Evolutionary conservation across 1,139 yeast genomes (phyloP).

Genomic region (Yamadazyma taylorii): DNA sequence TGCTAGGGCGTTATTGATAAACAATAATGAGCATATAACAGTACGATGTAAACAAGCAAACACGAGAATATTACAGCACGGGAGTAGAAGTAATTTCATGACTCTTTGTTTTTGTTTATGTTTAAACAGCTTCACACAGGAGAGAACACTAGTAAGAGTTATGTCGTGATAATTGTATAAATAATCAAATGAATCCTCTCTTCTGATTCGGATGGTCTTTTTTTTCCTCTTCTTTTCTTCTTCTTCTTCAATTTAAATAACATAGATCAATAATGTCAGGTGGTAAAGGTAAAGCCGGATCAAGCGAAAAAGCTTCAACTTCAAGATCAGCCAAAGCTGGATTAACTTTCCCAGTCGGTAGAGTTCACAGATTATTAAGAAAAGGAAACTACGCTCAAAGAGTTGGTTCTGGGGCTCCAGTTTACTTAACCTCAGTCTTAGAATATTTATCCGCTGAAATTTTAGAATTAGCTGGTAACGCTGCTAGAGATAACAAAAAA

Average conservation of each 20-base stretch:
- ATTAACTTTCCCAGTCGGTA: slow-evolving; percentile 56
- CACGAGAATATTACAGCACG: too few species aligned
- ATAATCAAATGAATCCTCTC: slow-evolving; percentile 2
- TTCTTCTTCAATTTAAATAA: slow-evolving; percentile 6
- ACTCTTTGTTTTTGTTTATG: too few species aligned
- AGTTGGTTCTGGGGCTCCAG: slow-evolving; percentile 59
- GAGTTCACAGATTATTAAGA: slow-evolving; percentile 56
- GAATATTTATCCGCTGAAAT: slow-evolving; percentile 56
- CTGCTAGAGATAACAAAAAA: slow-evolving; percentile 58
- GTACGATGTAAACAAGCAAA: too few species aligned
- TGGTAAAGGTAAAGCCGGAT: slow-evolving; percentile 56
- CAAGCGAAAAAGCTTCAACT: slow-evolving; percentile 53
- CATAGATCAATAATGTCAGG: slow-evolving; percentile 42
- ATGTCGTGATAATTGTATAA: slow-evolving; percentile 5
- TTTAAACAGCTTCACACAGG: too few species aligned
- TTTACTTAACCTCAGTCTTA: slow-evolving; percentile 52
- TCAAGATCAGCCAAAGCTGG: slow-evolving; percentile 57
- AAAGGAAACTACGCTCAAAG: slow-evolving; percentile 58
- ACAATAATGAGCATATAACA: too few species aligned
- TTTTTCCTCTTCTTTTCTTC: slow-evolving; percentile 6
- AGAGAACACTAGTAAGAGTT: too few species aligned
- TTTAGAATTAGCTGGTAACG: slow-evolving; percentile 58
- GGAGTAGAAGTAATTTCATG: too few species aligned
- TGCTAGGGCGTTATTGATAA: too few species aligned
- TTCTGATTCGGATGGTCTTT: slow-evolving; percentile 1